phyloP scores from a whole-genome alignment of 331 rosid species.

The Cydonia oblonga region DNA sequence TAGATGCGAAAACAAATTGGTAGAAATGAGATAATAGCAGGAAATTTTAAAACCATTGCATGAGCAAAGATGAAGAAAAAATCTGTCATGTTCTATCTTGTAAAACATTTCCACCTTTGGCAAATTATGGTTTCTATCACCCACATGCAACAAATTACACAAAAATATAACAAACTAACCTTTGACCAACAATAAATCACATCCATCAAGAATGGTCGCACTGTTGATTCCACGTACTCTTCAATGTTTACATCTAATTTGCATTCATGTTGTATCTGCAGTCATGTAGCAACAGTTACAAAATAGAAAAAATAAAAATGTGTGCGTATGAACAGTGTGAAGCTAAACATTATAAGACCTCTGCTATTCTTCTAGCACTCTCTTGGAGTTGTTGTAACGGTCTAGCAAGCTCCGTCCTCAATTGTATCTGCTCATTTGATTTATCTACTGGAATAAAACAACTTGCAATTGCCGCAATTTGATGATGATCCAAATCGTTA shows the following conservation, averaged over 20 bases:
- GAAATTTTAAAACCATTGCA: neutral
- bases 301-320: neutral
- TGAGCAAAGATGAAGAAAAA: neutral
- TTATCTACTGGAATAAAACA: slow-evolving; percentile 92
- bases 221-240: slow-evolving; percentile 92
- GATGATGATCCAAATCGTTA: slow-evolving; percentile 91
- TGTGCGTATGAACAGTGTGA: neutral
- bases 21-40: neutral
- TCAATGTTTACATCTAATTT: slow-evolving; percentile 74
- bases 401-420: slow-evolving; percentile 82
- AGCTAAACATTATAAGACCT: slow-evolving; percentile 36
- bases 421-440: slow-evolving; percentile 82
- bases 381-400: slow-evolving; percentile 96
- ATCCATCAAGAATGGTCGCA: slow-evolving; percentile 90
- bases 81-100: neutral
- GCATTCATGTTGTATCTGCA: slow-evolving; percentile 93
- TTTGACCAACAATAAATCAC: slow-evolving; percentile 93
- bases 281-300: slow-evolving; percentile 7
- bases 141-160: neutral
- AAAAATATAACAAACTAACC: slow-evolving; percentile 36
- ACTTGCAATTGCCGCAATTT: slow-evolving; percentile 94
- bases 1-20: neutral
- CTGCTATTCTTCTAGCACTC: slow-evolving; percentile 93
- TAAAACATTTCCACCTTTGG: neutral
- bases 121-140: neutral